These are phyloP conservation scores for Chalciporus chontae DNA, from an alignment of 768 basidiomycete genomes.

Conservation along the genomic window DNA sequence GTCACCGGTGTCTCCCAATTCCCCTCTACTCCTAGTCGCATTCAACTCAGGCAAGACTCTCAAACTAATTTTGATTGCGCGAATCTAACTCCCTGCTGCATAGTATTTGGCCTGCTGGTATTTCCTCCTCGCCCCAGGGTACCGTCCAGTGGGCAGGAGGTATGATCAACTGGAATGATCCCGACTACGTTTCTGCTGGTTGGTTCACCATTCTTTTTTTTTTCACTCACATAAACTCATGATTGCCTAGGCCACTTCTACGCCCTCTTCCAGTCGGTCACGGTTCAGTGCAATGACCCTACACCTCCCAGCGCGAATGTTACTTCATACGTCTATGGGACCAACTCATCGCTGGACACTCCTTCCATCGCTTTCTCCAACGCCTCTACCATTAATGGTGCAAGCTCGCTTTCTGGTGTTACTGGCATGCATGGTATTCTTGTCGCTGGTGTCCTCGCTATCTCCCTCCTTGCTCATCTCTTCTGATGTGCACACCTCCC, in stretches of 20 bases:
- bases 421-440: conserved; percentile 12
- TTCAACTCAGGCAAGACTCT: conserved; percentile 67
- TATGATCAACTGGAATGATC: conserved; percentile 78
- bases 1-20: conserved; percentile 55
- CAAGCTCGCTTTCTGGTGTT: conserved; percentile 6
- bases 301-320: conserved; percentile 39
- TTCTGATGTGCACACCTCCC: conserved; percentile 12
- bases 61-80: background rate
- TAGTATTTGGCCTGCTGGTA: conserved; percentile 82
- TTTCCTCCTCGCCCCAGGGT: conserved; percentile 54
- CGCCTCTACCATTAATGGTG: conserved; percentile 48
- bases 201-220: conserved; percentile 7
- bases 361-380: conserved; percentile 61
- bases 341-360: conserved; percentile 48
- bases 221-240: background rate
- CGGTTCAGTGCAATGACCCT: conserved; percentile 61
- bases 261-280: conserved; percentile 56
- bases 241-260: conserved; percentile 60
- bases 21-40: conserved; percentile 75
- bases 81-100: conserved; percentile 4
- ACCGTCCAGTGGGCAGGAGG: conserved; percentile 80
- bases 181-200: conserved; percentile 71
- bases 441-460: conserved; percentile 10
- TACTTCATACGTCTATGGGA: conserved; percentile 62
- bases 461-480: conserved; percentile 16